Evolutionary conservation across 495 filamentous ascomycete genomes (phyloP).

Genomic region (Penicillium antarcticum): DNA sequence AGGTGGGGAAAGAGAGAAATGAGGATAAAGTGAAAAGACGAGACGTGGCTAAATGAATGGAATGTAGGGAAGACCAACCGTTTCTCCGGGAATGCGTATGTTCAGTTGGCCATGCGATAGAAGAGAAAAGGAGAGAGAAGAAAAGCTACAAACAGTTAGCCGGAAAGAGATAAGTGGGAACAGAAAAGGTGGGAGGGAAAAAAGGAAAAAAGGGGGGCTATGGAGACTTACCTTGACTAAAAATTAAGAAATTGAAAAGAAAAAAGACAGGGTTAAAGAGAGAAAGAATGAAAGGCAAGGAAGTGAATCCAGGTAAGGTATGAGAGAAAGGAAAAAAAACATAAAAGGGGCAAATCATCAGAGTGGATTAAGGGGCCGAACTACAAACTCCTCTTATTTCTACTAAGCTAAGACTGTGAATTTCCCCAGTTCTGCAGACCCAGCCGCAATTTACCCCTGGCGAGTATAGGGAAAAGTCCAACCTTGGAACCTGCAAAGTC

Average conservation of each 20-base stretch:
- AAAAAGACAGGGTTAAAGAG: slow-evolving; percentile 9
- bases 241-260: slow-evolving; percentile 11
- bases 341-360: slow-evolving; percentile 8
- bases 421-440: slow-evolving; percentile 1
- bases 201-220: slow-evolving; percentile 36
- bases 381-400: slow-evolving; percentile 1
- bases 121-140: slow-evolving; percentile 17
- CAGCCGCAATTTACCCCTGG: slow-evolving; percentile 12
- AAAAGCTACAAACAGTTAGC: slow-evolving; percentile 24
- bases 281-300: slow-evolving; percentile 26
- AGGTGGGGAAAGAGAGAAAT: slow-evolving; percentile 56
- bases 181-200: slow-evolving; percentile 19
- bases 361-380: slow-evolving; percentile 8
- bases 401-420: too few species aligned
- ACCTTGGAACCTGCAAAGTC: too few species aligned
- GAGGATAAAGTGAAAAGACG: slow-evolving; percentile 25
- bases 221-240: slow-evolving; percentile 20
- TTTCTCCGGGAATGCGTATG: slow-evolving; percentile 22
- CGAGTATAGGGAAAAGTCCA: background rate
- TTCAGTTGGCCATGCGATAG: slow-evolving; percentile 13
- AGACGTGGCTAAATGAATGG: slow-evolving; percentile 27
- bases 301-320: slow-evolving; percentile 32
- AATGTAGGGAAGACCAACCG: slow-evolving; percentile 33
- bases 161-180: slow-evolving; percentile 24
- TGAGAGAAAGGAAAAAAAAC: slow-evolving; percentile 11